These are phyloP conservation scores for Lentinula aciculospora DNA, from an alignment of 768 basidiomycete species.

Conservation along the genomic window DNA sequence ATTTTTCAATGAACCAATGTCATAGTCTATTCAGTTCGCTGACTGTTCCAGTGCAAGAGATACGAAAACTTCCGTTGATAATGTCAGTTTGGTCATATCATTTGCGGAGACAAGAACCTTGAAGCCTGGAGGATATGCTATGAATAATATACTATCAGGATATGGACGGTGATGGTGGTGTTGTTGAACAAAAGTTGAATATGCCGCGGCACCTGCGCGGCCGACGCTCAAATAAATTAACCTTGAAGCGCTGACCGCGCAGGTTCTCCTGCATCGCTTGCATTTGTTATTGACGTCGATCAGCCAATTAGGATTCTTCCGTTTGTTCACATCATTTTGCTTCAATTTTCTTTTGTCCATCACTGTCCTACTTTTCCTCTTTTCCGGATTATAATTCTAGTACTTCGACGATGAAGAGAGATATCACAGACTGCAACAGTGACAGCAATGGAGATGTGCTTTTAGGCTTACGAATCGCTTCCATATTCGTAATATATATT, in stretches of 20 bases:
- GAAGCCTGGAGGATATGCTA: too few relatives aligned
- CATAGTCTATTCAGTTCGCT: too few relatives aligned
- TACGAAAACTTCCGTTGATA: too few relatives aligned
- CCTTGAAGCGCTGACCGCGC: not conserved
- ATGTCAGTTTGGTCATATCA: too few relatives aligned
- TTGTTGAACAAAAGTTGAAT: not conserved
- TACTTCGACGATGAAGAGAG: not conserved
- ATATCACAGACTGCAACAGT: not conserved
- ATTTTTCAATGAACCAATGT: too few relatives aligned
- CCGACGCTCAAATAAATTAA: not conserved
- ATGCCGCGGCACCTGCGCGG: not conserved
- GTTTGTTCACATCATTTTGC: not conserved
- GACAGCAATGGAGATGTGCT: slow-evolving; percentile 28
- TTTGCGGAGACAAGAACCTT: too few relatives aligned
- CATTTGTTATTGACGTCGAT: not conserved
- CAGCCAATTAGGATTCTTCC: not conserved
- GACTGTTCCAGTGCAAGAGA: too few relatives aligned
- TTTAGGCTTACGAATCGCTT: slow-evolving; percentile 56
- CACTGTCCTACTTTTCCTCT: not conserved
- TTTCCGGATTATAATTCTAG: not conserved
- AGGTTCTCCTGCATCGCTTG: not conserved
- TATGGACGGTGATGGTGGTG: not conserved
- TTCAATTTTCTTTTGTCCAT: not conserved
- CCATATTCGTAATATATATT: slow-evolving; percentile 68
- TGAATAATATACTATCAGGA: too few relatives aligned